Conservation (phyloP, 192 early-diverging fungal species). For the Geranomyces michiganensis region DNA sequence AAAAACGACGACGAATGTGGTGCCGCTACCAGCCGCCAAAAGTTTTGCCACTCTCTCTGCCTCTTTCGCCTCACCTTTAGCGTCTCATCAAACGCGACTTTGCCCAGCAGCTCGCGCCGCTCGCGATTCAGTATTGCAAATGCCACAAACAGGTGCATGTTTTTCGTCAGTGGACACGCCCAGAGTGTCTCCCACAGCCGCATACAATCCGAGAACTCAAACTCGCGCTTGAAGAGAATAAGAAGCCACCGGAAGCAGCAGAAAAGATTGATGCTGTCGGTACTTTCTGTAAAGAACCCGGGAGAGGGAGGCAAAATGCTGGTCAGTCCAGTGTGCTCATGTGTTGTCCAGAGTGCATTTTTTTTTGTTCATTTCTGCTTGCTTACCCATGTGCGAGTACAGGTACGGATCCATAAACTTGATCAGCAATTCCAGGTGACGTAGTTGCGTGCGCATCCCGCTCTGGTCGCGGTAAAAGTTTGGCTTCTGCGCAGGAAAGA, state of each 20-base stretch:
- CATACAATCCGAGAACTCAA: constrained; percentile 81
- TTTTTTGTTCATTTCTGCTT: not conserved
- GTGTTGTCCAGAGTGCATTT: not conserved
- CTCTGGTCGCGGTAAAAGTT: constrained; percentile 93
- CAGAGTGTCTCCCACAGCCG: constrained; percentile 84
- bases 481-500: constrained; percentile 50
- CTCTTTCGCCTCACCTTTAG: constrained; percentile 66
- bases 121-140: constrained; percentile 93
- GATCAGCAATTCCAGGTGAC: constrained; percentile 77
- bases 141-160: constrained; percentile 94
- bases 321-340: no score
- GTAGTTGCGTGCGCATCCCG: constrained; percentile 90
- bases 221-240: constrained; percentile 97
- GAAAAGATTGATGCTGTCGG: constrained; percentile 90
- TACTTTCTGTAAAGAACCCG: constrained; percentile 47
- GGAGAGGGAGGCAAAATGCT: not conserved
- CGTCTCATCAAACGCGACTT: constrained; percentile 87
- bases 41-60: no score
- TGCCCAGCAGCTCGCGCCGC: constrained; percentile 75
- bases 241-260: constrained; percentile 98
- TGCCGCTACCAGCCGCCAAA: no score
- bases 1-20: no score
- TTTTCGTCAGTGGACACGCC: constrained; percentile 60
- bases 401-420: constrained; percentile 87
- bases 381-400: constrained; percentile 75